Evolutionary conservation across 176 grass and related monocot species (phyloP), one percentile per base, ranked within the genome.

Genomic region (Alloteropsis semialata): DNA sequence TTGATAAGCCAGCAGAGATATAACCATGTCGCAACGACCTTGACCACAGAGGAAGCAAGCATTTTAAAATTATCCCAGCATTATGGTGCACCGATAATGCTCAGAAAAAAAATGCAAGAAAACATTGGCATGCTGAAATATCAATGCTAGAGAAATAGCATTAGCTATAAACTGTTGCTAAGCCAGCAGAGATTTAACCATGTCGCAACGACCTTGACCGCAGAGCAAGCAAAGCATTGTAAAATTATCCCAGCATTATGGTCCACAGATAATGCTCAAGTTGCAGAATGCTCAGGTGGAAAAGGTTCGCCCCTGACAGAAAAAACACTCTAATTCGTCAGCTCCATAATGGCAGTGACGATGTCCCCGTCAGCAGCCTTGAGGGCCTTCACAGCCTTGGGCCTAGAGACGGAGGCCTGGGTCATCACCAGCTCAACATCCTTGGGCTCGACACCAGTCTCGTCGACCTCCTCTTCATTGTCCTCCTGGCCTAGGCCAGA

Each of bases 371-470:
- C 8, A 0, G 80, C 67, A 34, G 56, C 43, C 84, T 89, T 94
- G 65, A 94, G 92, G 22, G 92, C 86, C 86, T 77, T 94, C 18
- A 91, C 76, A 34, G 89, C 92, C 87, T 41, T 94, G 45, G 71
- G 10, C 59, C 86, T 89, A 0, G 88, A 87, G 9, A 91, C 92
- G 3, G 25, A 7, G 1, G 86, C 89, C 81, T 94, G 92, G 17
- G 86, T 91, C 92, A 94, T 94, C 28, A 91, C 92, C n/a, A 91
- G 76, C 36, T 91, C 89, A 12, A 94, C 75, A 60, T 91, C 92
- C 80, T 91, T 89, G 22, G 76, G 80, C 76, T 94, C 89, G 4
- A 94, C 83, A 18, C 89, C 89, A 11, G 81, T 84, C 34, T 91
- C 92, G 5, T 91, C 81, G 24, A 91, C 72, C n/a, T 53, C 92